Evolutionary conservation across 2,329 filamentous ascomycete genomes (phyloP).

Genomic region (Phaeomoniella chlamydospora): DNA sequence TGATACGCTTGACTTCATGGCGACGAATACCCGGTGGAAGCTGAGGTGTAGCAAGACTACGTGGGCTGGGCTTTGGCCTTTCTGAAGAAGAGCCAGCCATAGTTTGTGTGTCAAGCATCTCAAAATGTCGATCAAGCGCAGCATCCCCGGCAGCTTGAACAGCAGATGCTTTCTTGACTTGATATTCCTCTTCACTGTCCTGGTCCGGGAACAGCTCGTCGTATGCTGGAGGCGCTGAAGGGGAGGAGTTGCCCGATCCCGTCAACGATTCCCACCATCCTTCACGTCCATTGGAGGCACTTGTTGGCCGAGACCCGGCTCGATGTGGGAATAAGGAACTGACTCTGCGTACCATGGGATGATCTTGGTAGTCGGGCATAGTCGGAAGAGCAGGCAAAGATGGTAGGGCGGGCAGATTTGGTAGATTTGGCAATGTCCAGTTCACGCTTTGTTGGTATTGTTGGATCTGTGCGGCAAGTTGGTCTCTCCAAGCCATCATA

Average conservation of each 20-base stretch:
- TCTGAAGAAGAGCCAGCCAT: neutral
- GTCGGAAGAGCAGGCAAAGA: slow-evolving; percentile 44
- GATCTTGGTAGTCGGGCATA: slow-evolving; percentile 58
- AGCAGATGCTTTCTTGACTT: slow-evolving; percentile 27
- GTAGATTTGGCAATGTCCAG: slow-evolving; percentile 49
- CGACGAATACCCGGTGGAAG: slow-evolving; percentile 26
- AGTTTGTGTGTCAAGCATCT: slow-evolving; percentile 10
- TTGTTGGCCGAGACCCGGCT: slow-evolving; percentile 34
- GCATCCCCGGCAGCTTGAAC: slow-evolving; percentile 27
- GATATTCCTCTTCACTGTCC: slow-evolving; percentile 21
- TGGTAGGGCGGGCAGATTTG: slow-evolving; percentile 29
- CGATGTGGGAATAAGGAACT: slow-evolving; percentile 59
- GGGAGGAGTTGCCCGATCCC: slow-evolving; percentile 29
- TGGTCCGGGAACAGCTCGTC: slow-evolving; percentile 58
- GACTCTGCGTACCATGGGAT: slow-evolving; percentile 58
- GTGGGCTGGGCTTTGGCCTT: slow-evolving; percentile 9
- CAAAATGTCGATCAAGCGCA: slow-evolving; percentile 29
- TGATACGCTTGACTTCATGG: slow-evolving; percentile 31
- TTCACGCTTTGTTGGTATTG: slow-evolving; percentile 61
- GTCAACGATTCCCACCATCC: slow-evolving; percentile 57
- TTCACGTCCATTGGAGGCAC: slow-evolving; percentile 23
- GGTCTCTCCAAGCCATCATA: slow-evolving; percentile 57
- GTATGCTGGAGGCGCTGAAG: slow-evolving; percentile 53
- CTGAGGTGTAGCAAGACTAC: slow-evolving; percentile 12
- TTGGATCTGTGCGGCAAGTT: slow-evolving; percentile 58